Base-by-base conservation (phyloP, 2,329 filamentous ascomycete species). In the Fusarium napiforme region DNA sequence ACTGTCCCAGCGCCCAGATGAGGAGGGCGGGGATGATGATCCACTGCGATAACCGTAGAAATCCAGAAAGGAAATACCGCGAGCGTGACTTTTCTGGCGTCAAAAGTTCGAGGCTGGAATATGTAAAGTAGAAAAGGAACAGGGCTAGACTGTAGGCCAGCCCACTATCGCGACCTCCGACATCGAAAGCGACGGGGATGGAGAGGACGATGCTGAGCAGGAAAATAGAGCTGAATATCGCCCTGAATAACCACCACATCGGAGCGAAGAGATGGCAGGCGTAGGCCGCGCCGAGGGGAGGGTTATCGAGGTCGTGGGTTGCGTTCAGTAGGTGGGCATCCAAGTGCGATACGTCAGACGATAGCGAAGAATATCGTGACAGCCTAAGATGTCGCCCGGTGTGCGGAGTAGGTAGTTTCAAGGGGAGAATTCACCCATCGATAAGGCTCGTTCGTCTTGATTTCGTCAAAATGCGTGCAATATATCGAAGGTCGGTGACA, bases 151-250 rank as follows among this genome's bases (percentile, higher is more conserved):
- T 98, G 86, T 97, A 98, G 72, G 95, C 96, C 79, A 99, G 88
- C 67, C 96, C 96, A 80, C 95, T 97, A 78, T 96, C 95, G 79
- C 94, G 92, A 71, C 96, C 96, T 81, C 96, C 96, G 79, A 98
- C 96, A 89, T 99, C 96, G 86, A 98, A 98, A 79, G 96, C 94
- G 81, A 99, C 92, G 71, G 96, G 96, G 81, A 99, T 96, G 71
- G 95, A 97, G 81, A 98, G 93, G 80, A 98, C 91, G 82, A 98
- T 95, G 84, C 93, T 93, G 84, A 95, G 89, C 78, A 98, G 91
- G 85, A 98, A 98, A 84, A 94, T 84, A 81, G 92, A 87, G 84
- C 94, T 94, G 80, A 94, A 94, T 77, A 95, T 81, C 82, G 92
- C 88, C 81, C 92, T 92, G 83, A 95, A 90, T 83, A 96, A 87